Percentiles rank a stretch among this genome's conserved stretches.
Evolutionary conservation across 2,329 filamentous ascomycete species (phyloP).

Genomic region (Aspergillus puulaauensis): DNA sequence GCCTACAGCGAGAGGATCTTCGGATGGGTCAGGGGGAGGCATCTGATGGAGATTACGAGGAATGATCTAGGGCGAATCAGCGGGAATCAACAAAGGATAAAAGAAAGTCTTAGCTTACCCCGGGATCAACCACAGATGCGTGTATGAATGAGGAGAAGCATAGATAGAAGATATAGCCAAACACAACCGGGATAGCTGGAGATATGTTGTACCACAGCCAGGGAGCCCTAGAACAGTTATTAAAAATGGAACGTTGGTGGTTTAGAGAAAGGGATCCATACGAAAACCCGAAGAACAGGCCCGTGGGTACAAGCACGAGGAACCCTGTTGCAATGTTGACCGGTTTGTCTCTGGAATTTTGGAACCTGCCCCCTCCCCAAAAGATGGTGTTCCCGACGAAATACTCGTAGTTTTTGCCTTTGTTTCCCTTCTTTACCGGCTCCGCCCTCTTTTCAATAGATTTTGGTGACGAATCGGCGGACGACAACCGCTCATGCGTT

Average conservation of each 20-base stretch:
- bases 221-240: constrained; percentile 55
- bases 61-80: constrained; percentile 64
- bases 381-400: constrained; percentile 94
- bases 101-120: constrained; percentile 60
- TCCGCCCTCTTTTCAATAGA: constrained; percentile 51
- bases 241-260: constrained; percentile 10
- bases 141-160: constrained; percentile 93
- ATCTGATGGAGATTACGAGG: constrained; percentile 90
- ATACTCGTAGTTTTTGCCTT: constrained; percentile 82
- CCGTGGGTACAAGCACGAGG: constrained; percentile 73
- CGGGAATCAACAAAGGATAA: background rate
- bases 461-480: constrained; percentile 71
- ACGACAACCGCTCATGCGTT: constrained; percentile 81
- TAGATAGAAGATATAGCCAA: constrained; percentile 87
- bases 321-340: constrained; percentile 85
- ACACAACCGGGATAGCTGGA: constrained; percentile 83
- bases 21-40: constrained; percentile 70
- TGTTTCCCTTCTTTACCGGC: constrained; percentile 33
- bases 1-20: constrained; percentile 77
- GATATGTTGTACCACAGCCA: constrained; percentile 86
- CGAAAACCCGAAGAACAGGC: constrained; percentile 83
- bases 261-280: constrained; percentile 19
- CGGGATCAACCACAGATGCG: constrained; percentile 87
- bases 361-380: constrained; percentile 77
- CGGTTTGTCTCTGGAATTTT: constrained; percentile 83